These are phyloP conservation scores for Nigrospora osmanthi DNA, from an alignment of 2,329 filamentous ascomycete genomes.

Conservation along the genomic window DNA sequence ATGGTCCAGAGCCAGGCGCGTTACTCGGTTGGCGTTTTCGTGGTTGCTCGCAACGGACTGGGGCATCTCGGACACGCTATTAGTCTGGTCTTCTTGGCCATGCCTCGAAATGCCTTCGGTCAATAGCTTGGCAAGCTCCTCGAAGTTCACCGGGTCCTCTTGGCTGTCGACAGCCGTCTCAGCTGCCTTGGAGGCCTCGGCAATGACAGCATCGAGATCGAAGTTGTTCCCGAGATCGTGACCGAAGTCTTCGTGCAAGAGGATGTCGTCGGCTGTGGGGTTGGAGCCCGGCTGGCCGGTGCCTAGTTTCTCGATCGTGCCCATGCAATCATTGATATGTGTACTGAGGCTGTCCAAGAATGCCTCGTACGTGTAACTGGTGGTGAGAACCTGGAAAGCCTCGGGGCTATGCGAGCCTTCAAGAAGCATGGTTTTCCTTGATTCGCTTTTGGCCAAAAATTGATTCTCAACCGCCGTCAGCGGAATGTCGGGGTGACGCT, in stretches of 20 bases:
- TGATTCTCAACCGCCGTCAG: conserved; percentile 15
- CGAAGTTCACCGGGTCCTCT: conserved; percentile 11
- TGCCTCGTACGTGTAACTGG: conserved; percentile 22
- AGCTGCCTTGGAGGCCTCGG: conserved; percentile 19
- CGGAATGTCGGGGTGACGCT: conserved; percentile 16
- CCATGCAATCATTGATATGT: conserved; percentile 22
- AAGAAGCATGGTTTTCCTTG: conserved; percentile 18
- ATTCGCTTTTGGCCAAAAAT: conserved; percentile 17
- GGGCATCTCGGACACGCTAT: conserved; percentile 15
- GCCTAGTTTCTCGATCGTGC: conserved; percentile 17
- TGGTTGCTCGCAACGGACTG: conserved; percentile 19
- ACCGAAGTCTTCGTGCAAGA: conserved; percentile 8
- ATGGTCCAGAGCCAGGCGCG: conserved; percentile 21
- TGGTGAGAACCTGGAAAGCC: conserved; percentile 6
- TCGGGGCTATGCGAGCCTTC: conserved; percentile 13
- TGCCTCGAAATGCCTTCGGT: conserved; percentile 20
- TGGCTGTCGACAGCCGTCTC: conserved; percentile 14
- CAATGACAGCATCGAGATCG: conserved; percentile 22
- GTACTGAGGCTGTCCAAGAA: conserved; percentile 22
- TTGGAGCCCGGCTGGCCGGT: conserved; percentile 14
- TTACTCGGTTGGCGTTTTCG: conserved; percentile 23
- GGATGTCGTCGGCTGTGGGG: conserved; percentile 8
- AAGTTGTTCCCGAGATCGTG: conserved; percentile 16
- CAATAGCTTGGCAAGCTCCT: conserved; percentile 20
- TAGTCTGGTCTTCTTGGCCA: conserved; percentile 17